Evolutionary conservation across 352 stramenopile genomes (phyloP), one percentile per base, ranked within the genome.

Genomic region (Globisporangium yorkense): DNA sequence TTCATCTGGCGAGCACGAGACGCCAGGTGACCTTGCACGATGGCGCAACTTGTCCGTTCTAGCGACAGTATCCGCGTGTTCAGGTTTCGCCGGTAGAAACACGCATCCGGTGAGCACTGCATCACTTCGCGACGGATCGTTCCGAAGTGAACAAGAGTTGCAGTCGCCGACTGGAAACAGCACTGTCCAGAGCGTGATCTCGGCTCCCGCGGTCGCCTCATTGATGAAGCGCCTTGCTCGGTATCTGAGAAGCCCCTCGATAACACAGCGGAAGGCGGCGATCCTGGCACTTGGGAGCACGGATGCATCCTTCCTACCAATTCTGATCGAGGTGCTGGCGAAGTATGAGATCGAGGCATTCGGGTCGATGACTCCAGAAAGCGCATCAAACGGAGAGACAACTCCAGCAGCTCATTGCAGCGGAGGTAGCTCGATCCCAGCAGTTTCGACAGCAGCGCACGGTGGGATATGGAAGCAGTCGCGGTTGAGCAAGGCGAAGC

Each of bases 31-130:
- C 31, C 53, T 86, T 29, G 66, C 68, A 10, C 78, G 81, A 27
- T 93, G 83, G 83, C 61, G 83, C 5, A 89, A 91, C 10, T 49
- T 90, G 15, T 67, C 77, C 4, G 70, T 91, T 33, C 47, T 93
- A 2, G 67, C 77, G 15, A 86, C 77, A 10, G 46, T 72, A 0
- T 78, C 75, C 2, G 75, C 79, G 5, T 79, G 74, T 60, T 62
- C 66, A 1, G 71, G 73, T 5, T 44, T 86, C 51, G 16, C 57
- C 67, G 16, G 64, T 66, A 27, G 35, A 44, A 6, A 10, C 13
- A 33, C 41, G 12, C 47, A 31, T 1, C 2, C n/a, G 2, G 20
- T n/a, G 6, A 24, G 20, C 12, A 1, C 44, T 6, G 3, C 31
- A 4, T 46, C 51, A 2, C 18, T 27, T n/a, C 43, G 37, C 21